Evolutionary conservation across 2,329 filamentous ascomycete genomes (phyloP).

Genomic region (Diaporthe aspalathi): DNA sequence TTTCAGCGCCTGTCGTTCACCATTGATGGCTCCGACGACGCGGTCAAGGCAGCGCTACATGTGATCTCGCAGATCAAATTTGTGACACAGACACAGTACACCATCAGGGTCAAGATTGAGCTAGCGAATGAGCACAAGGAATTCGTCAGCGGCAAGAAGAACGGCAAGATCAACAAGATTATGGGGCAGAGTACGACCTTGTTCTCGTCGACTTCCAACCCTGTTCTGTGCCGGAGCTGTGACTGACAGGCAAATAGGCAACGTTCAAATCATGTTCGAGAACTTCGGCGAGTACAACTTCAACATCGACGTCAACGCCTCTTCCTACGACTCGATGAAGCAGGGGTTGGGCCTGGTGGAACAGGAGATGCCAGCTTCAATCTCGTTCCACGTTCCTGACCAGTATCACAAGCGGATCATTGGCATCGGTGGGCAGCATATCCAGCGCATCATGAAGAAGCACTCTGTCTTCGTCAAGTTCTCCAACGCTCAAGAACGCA

Average conservation of each 20-base stretch:
- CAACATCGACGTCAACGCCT: conserved; percentile 96
- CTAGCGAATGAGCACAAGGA: conserved; percentile 99
- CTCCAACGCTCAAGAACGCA: conserved; percentile 98
- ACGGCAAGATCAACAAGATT: conserved; percentile 99
- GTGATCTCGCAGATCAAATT: conserved; percentile 94
- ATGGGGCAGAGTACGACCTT: conserved; percentile 87
- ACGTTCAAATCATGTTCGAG: conserved; percentile 98
- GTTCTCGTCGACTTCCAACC: neutral
- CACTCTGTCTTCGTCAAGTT: conserved; percentile 99
- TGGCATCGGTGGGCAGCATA: conserved; percentile 97
- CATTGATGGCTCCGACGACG: conserved; percentile 94
- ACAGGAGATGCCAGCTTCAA: conserved; percentile 98
- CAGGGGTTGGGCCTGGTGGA: conserved; percentile 92
- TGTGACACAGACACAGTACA: conserved; percentile 86
- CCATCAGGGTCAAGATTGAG: conserved; percentile 98
- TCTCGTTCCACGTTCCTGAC: conserved; percentile 98
- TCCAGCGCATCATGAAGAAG: conserved; percentile 99
- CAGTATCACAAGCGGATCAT: conserved; percentile 99
- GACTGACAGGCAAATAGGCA: conserved; percentile 63
- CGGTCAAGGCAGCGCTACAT: conserved; percentile 93
- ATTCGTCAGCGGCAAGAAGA: conserved; percentile 99
- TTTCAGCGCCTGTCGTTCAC: conserved; percentile 96
- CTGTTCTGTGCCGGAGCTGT: conserved; percentile 25
- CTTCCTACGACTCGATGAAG: conserved; percentile 93
- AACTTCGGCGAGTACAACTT: conserved; percentile 99